Evolutionary conservation across 2,329 filamentous ascomycete genomes (phyloP).

Genomic region (Nemania serpens): DNA sequence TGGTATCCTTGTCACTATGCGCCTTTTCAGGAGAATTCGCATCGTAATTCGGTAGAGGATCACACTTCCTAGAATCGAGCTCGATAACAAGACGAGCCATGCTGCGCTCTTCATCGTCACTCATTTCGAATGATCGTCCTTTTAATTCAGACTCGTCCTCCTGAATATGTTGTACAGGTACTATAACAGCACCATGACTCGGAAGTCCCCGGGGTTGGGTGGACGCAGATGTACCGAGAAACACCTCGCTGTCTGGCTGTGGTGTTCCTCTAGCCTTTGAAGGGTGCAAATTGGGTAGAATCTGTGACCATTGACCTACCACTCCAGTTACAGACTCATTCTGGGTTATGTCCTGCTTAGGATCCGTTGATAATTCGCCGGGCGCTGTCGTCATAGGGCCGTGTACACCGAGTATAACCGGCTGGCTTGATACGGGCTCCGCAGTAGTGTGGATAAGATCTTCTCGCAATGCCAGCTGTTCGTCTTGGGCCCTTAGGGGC

Average conservation of each 20-base stretch:
- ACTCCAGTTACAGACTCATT: background rate
- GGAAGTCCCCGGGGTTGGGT: slow-evolving; percentile 42
- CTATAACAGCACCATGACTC: slow-evolving; percentile 30
- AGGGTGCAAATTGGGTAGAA: slow-evolving; percentile 25
- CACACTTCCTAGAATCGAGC: slow-evolving; percentile 49
- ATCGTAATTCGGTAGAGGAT: slow-evolving; percentile 34
- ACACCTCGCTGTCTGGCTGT: slow-evolving; percentile 52
- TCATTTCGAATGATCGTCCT: slow-evolving; percentile 41
- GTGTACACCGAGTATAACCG: background rate
- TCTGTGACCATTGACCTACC: slow-evolving; percentile 19
- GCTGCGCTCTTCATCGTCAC: slow-evolving; percentile 51
- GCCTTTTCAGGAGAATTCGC: slow-evolving; percentile 40
- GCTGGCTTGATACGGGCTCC: background rate
- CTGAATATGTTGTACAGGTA: slow-evolving; percentile 5
- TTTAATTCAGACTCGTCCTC: slow-evolving; percentile 15
- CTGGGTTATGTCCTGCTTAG: background rate
- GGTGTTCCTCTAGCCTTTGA: slow-evolving; percentile 43
- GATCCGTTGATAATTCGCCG: background rate
- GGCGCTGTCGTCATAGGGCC: background rate
- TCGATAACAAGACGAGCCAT: slow-evolving; percentile 56
- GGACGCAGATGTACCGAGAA: slow-evolving; percentile 55
- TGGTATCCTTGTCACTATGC: slow-evolving; percentile 10
- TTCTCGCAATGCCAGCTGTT: background rate
- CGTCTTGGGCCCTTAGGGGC: background rate
- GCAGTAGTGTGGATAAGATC: background rate